A percentile compares a stretch with the other conserved stretches of the same genome.
phyloP scores from a whole-genome alignment of 805 yeast genomes.

The Candida xiaguanensis region DNA sequence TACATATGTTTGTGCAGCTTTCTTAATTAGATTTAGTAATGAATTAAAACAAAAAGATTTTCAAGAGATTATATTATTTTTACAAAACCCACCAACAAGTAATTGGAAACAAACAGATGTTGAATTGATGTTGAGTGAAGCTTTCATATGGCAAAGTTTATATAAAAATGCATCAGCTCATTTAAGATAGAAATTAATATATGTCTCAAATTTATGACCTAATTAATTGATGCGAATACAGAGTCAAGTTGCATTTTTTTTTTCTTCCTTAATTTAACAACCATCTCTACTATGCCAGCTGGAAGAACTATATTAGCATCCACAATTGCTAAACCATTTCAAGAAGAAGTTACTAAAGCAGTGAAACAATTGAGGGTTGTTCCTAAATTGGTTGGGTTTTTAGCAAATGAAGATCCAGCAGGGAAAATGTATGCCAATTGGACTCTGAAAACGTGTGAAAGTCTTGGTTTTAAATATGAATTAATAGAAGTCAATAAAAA shows the following conservation, averaged over 20 bases:
- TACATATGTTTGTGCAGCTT: slow-evolving; percentile 96
- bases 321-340: slow-evolving; percentile 76
- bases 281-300: slow-evolving; percentile 35
- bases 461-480: slow-evolving; percentile 83
- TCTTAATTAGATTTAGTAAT: slow-evolving; percentile 80
- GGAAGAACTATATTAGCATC: slow-evolving; percentile 87
- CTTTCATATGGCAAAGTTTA: slow-evolving; percentile 92
- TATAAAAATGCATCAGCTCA: slow-evolving; percentile 91
- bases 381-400: slow-evolving; percentile 84
- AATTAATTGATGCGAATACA: slow-evolving; percentile 1
- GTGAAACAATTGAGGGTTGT: slow-evolving; percentile 49
- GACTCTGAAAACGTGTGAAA: slow-evolving; percentile 88
- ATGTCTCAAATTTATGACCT: no score
- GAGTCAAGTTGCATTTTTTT: slow-evolving; percentile 1
- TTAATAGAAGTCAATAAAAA: slow-evolving; percentile 73
- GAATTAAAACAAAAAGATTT: slow-evolving; percentile 82
- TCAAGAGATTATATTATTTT: slow-evolving; percentile 87
- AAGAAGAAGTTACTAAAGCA: slow-evolving; percentile 62
- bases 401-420: slow-evolving; percentile 93
- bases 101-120: slow-evolving; percentile 87
- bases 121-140: slow-evolving; percentile 90
- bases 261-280: neutral
- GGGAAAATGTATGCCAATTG: slow-evolving; percentile 93
- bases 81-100: slow-evolving; percentile 86
- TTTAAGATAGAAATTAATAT: slow-evolving; percentile 48